phyloP scores from a whole-genome alignment of 441 rosid species.

The Manihot esculenta region DNA sequence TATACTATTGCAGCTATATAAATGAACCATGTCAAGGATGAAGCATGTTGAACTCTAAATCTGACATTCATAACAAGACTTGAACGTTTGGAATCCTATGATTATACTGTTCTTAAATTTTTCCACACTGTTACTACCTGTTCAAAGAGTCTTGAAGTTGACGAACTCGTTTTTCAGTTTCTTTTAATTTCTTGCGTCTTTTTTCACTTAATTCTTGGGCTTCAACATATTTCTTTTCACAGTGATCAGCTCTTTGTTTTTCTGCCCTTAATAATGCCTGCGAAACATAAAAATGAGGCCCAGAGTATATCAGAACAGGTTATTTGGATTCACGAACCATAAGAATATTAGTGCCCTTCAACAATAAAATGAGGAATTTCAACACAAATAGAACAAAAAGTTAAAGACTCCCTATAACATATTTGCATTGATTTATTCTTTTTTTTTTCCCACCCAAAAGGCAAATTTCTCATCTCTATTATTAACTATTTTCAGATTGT shows the following conservation, averaged over 20 bases:
- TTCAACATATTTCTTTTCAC: slow-evolving; percentile 63
- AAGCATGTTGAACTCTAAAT: not conserved
- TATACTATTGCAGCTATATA: slow-evolving; percentile 3
- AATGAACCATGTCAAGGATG: slow-evolving; percentile 7
- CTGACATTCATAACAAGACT: slow-evolving; percentile 2
- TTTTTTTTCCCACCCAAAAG: not conserved
- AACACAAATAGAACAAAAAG: slow-evolving; percentile 1
- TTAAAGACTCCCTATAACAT: not conserved
- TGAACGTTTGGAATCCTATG: slow-evolving; percentile 6
- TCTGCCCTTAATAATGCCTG: slow-evolving; percentile 65
- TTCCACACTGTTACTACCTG: slow-evolving; percentile 56
- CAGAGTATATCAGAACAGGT: slow-evolving; percentile 5
- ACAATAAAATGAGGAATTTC: not conserved
- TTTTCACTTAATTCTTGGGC: slow-evolving; percentile 64
- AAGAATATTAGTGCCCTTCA: not conserved
- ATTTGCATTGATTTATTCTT: not conserved
- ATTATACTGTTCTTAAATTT: not conserved
- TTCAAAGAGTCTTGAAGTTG: slow-evolving; percentile 80
- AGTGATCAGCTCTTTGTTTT: slow-evolving; percentile 73
- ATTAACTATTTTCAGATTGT: not conserved
- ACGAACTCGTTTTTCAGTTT: slow-evolving; percentile 71
- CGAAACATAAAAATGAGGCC: slow-evolving; percentile 13
- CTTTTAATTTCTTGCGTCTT: slow-evolving; percentile 68
- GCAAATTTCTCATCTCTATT: not conserved
- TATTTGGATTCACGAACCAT: not conserved